Base-by-base conservation (phyloP, 2,329 filamentous ascomycete genomes). In the Colletotrichum magnum region DNA sequence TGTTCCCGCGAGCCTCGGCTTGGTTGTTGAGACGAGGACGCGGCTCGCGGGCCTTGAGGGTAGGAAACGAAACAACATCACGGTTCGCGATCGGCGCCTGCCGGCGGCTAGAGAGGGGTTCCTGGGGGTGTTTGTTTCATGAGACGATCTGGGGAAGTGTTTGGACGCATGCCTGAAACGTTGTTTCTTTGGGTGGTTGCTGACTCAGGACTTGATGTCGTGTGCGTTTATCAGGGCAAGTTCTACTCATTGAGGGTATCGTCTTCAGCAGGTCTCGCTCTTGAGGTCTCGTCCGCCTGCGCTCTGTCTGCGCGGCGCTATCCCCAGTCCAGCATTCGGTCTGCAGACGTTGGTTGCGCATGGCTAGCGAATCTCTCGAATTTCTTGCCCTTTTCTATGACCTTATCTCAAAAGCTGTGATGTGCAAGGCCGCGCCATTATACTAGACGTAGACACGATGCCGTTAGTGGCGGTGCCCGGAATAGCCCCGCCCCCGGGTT, bases 81-180 rank as follows among this genome's bases (percentile, higher is more conserved):
- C 3, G 1, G 2, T 36, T 9, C 18, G 18, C 18, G 47, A 13
- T 52, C 39, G 58, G 47, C 58, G 58, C 58, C 52, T 61, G 58
- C 32, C 47, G 32, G 58, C 58, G 48, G 18, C 21, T 51, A 59
- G 10, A 9, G 43, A 24, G 26, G 28, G 47, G 45, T 5, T n/a
- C 24, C 4, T 13, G 12, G 50, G 13, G 13, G 21, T 21, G 45
- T 52, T 61, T 48, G 58, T 61, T 61, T 61, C 58, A 61, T 61
- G 48, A 61, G 58, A 41, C 47, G 58, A 51, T 51, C 47, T 41
- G 58, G 58, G 58, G 58, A 52, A 41, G 47, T 18, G n/a, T 24
- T 13, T 12, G 5, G 13, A 45, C 21, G 39, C 24, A 15, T 28
- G 26, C 39, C 32, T 39, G 12, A 16, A 28, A 16, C 24, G 21